phyloP scores from a whole-genome alignment of 371 early-diverging fungal genomes.

The Paraphysoderma sedebokerense region DNA sequence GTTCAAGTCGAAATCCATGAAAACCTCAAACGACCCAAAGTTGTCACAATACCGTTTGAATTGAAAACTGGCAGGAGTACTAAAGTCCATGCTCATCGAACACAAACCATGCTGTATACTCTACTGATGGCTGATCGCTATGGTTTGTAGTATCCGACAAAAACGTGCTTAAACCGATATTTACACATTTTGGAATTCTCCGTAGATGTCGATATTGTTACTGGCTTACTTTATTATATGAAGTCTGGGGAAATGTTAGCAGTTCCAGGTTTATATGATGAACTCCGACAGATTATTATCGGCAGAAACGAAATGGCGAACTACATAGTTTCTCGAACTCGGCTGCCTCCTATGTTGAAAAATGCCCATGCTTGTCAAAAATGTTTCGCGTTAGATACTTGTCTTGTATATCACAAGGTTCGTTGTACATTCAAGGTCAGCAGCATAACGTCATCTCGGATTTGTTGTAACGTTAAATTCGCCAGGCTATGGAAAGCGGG shows the following conservation, averaged over 20 bases:
- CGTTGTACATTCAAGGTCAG: background rate
- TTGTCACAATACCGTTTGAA: conserved; percentile 60
- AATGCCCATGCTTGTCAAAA: conserved; percentile 41
- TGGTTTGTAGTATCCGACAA: conserved; percentile 34
- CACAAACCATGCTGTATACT: conserved; percentile 74
- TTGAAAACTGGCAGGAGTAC: conserved; percentile 64
- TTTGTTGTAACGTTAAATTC: background rate
- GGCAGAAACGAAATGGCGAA: conserved; percentile 53
- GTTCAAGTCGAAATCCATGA: conserved; percentile 20
- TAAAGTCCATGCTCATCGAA: conserved; percentile 45
- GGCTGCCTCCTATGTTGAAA: conserved; percentile 13
- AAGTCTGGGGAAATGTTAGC: conserved; percentile 36
- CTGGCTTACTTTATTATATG: conserved; percentile 64
- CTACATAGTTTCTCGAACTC: background rate
- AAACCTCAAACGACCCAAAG: no score
- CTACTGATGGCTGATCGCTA: conserved; percentile 74
- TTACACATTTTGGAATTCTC: no score
- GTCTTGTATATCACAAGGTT: conserved; percentile 47
- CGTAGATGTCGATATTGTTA: conserved; percentile 35
- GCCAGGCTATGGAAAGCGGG: conserved; percentile 43
- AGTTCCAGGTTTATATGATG: conserved; percentile 39
- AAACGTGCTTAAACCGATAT: no score
- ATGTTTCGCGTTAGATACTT: conserved; percentile 46
- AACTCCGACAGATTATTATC: conserved; percentile 50
- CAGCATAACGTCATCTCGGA: background rate